Conservation (phyloP, 495 filamentous ascomycete species). For the Paragyromitra xinjiangensis region DNA sequence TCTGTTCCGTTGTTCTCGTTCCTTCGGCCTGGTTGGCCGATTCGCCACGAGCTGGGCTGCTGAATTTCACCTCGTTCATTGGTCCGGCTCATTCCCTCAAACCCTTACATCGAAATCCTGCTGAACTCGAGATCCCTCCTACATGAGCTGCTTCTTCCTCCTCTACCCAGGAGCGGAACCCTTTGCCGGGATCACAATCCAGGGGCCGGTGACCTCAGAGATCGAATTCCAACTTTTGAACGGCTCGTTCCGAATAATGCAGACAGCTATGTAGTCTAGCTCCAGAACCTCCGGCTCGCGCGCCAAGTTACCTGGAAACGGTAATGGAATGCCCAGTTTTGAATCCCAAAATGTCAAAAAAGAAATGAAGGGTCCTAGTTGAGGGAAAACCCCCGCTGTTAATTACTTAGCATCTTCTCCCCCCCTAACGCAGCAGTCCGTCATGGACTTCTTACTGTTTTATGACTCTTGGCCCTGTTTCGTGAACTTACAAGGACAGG, state of each 20-base stretch:
- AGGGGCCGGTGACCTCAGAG: slow-evolving; percentile 27
- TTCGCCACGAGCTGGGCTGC: slow-evolving; percentile 21
- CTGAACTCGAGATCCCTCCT: slow-evolving; percentile 9
- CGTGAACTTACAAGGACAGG: slow-evolving; percentile 30
- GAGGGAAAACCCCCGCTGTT: slow-evolving; percentile 20
- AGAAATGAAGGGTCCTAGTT: slow-evolving; percentile 1
- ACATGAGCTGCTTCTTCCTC: slow-evolving; percentile 5
- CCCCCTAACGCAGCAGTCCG: slow-evolving; percentile 3
- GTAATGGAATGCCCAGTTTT: slow-evolving; percentile 21
- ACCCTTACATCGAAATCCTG: slow-evolving; percentile 18
- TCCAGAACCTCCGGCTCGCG: not conserved
- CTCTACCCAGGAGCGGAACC: slow-evolving; percentile 30
- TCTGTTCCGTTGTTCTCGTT: not conserved
- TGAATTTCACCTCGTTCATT: slow-evolving; percentile 29
- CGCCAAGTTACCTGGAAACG: slow-evolving; percentile 4
- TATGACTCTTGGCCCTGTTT: slow-evolving; percentile 26
- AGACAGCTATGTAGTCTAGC: slow-evolving; percentile 24
- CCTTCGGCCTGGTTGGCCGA: slow-evolving; percentile 18
- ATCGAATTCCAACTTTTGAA: not conserved
- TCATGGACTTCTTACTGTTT: slow-evolving; percentile 5
- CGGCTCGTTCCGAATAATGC: slow-evolving; percentile 38
- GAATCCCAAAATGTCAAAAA: not conserved
- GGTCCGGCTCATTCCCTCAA: slow-evolving; percentile 37
- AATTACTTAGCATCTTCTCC: slow-evolving; percentile 14
- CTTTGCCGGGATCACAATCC: slow-evolving; percentile 13